Conservation (phyloP, 2,329 filamentous ascomycete genomes). For the Aspergillus quadricinctus region DNA sequence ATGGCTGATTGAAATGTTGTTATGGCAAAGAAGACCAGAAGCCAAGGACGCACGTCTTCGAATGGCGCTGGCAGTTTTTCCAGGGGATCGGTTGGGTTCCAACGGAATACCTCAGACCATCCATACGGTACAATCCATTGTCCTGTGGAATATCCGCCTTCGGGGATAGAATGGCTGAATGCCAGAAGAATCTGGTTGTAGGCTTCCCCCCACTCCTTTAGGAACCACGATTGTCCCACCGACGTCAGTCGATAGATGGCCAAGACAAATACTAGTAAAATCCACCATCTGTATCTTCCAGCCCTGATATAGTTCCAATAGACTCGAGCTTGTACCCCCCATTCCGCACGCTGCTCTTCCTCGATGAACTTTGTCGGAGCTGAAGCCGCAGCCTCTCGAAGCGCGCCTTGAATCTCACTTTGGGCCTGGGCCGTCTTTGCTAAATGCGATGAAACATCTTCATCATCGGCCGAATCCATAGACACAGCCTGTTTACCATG, state of each 20-base stretch:
- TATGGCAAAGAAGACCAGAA: constrained; percentile 66
- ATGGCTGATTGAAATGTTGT: constrained; percentile 57
- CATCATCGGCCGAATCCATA: constrained; percentile 36
- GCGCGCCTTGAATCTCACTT: constrained; percentile 24
- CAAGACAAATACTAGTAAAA: constrained; percentile 59
- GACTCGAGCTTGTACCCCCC: constrained; percentile 68
- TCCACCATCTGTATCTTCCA: constrained; percentile 72
- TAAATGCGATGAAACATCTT: constrained; percentile 21
- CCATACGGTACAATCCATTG: constrained; percentile 4
- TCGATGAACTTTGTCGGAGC: constrained; percentile 73
- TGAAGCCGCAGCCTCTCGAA: constrained; percentile 47
- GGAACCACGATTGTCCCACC: constrained; percentile 69
- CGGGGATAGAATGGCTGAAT: constrained; percentile 14
- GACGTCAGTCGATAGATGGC: constrained; percentile 60
- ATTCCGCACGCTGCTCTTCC: constrained; percentile 69
- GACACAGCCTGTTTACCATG: constrained; percentile 47
- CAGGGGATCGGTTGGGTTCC: constrained; percentile 22
- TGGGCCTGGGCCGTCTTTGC: constrained; percentile 13
- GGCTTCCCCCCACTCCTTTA: constrained; percentile 82
- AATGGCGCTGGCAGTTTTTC: constrained; percentile 61
- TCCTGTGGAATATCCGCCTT: constrained; percentile 3
- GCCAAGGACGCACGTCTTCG: constrained; percentile 67
- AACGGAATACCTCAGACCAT: constrained; percentile 6
- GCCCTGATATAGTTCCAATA: constrained; percentile 86
- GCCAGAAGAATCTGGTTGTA: constrained; percentile 45